phyloP scores from a whole-genome alignment of 768 basidiomycete species.

The Cyclocybe aegerita region DNA sequence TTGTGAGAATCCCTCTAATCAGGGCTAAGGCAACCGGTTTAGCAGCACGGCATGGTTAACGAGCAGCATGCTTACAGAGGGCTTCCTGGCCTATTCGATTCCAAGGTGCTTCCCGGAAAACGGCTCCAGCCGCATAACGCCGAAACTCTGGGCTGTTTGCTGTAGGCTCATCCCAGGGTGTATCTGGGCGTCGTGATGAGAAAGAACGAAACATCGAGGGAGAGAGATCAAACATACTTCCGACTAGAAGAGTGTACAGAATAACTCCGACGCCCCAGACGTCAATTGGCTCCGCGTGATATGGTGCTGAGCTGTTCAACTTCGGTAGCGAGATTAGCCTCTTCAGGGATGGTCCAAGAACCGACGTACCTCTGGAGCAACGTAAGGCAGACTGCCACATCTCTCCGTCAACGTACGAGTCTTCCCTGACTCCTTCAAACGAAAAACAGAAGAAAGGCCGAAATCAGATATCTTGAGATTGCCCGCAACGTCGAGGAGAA shows the following conservation, averaged over 20 bases:
- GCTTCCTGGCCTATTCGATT: constrained; percentile 54
- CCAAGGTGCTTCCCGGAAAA: constrained; percentile 83
- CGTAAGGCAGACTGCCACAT: constrained; percentile 92
- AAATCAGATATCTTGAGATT: constrained; percentile 94
- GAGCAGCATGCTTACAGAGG: constrained; percentile 51
- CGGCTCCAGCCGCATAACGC: constrained; percentile 71
- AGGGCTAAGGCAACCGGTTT: constrained; percentile 48
- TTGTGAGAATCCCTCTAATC: constrained; percentile 68
- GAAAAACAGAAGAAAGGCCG: constrained; percentile 88
- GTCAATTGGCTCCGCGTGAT: constrained; percentile 91
- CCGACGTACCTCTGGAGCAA: constrained; percentile 81
- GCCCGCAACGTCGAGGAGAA: constrained; percentile 82
- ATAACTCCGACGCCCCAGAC: constrained; percentile 97
- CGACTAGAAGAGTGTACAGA: constrained; percentile 84
- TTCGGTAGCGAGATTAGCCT: constrained; percentile 23
- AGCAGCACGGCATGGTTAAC: background rate
- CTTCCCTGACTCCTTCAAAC: constrained; percentile 77
- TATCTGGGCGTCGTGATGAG: constrained; percentile 53
- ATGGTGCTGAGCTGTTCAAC: constrained; percentile 68
- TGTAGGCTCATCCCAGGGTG: constrained; percentile 97
- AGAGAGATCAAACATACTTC: constrained; percentile 62
- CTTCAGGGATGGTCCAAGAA: background rate
- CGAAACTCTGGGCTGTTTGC: constrained; percentile 72
- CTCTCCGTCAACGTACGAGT: constrained; percentile 75
- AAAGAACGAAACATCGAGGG: background rate